Evolutionary conservation across 495 filamentous ascomycete species (phyloP).

Genomic region (Tetracladium marchalianum): DNA sequence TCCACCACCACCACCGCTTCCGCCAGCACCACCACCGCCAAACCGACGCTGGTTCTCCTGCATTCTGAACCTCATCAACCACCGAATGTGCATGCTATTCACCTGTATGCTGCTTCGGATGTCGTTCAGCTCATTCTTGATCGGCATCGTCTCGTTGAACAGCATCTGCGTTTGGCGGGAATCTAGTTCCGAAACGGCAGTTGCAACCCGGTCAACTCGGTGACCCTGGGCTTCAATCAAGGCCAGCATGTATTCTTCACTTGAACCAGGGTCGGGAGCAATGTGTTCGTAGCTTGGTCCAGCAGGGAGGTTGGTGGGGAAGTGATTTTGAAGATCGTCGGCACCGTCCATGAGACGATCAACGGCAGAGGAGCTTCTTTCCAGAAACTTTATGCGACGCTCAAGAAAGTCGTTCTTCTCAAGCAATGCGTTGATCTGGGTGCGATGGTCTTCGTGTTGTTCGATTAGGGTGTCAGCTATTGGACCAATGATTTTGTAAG

Average conservation of each 20-base stretch:
- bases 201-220: conserved; percentile 33
- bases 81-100: conserved; percentile 43
- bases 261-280: conserved; percentile 23
- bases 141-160: conserved; percentile 37
- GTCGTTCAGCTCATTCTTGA: conserved; percentile 43
- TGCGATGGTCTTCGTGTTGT: conserved; percentile 23
- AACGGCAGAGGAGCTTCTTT: conserved; percentile 12
- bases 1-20: conserved; percentile 18
- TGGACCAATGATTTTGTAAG: conserved; percentile 25
- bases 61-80: conserved; percentile 39
- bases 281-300: neutral
- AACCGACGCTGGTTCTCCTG: conserved; percentile 24
- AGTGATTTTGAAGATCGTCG: conserved; percentile 6
- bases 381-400: conserved; percentile 31
- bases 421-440: conserved; percentile 19
- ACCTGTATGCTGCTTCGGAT: conserved; percentile 39
- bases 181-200: conserved; percentile 34
- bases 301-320: conserved; percentile 7
- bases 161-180: conserved; percentile 35
- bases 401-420: conserved; percentile 29
- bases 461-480: conserved; percentile 22
- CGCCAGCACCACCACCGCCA: conserved; percentile 11
- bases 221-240: conserved; percentile 37
- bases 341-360: conserved; percentile 9
- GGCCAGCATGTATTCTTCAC: conserved; percentile 33